Evolutionary conservation across 225 moss, liverwort and hornwort genomes (phyloP), one percentile per base, ranked within the genome.

Genomic region (Neckera pumila): DNA sequence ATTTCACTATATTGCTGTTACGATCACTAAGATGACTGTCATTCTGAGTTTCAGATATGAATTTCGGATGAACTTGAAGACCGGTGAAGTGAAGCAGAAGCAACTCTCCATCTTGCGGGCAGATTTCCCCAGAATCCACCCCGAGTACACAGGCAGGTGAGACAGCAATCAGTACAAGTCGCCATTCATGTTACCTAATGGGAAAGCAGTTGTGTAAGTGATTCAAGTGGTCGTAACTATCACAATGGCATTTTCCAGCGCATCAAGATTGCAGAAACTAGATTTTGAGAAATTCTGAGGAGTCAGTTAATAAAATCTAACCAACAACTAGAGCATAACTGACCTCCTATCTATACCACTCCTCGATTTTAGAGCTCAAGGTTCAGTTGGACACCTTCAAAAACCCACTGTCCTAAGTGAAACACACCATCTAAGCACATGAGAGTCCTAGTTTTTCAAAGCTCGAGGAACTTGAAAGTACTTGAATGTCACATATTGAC

Each of bases 51-150:
- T n/a, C 82, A 90, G 91, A 30, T 76, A 47, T 30, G 91, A 92
- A 14, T 92, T 77, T 69, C 81, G 91, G 75, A 90, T 92, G 90
- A 90, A 92, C 82, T 56, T 90, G 79, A 85, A 81, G 84, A 81
- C 88, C 0, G 76, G 91, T n/a, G 54, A 76, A 80, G 89, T 91
- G 80, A 75, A 84, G 69, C 87, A 75, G 6, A 89, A 59, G 54
- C 67, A 61, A 62, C 89, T 89, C 61, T 89, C 91, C 67, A 59
- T 45, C 38, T 40, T 84, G 26, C 43, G 84, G 3, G 51, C 62
- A 27, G 97, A 97, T 33, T 93, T 96, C 78, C 98, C 94, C 2
- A 76, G 90, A 34, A 92, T 98, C 86, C 97, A 97, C 75, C 91
- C 93, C 43, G 90, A 91, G 13, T 97, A 94, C 67, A 86, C 89